These are phyloP conservation scores for Scalesia atractyloides DNA, from an alignment of 129 eudicot genomes.

Conservation along the genomic window DNA sequence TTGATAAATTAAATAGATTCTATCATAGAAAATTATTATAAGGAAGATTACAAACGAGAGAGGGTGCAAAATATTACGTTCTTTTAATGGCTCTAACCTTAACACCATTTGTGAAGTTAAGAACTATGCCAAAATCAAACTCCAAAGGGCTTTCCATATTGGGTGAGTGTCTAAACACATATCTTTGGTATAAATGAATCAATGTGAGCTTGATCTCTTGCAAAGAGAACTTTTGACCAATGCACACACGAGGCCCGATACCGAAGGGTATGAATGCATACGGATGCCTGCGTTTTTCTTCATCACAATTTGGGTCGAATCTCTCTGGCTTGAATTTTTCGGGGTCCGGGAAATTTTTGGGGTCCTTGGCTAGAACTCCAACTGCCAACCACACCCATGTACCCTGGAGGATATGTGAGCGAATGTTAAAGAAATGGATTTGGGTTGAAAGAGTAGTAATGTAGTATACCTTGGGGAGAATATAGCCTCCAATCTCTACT, in stretches of 20 bases:
- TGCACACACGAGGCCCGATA: slow-evolving; percentile 90
- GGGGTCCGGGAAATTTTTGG: slow-evolving; percentile 85
- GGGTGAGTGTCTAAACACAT: slow-evolving; percentile 71
- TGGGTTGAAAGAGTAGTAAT: not conserved
- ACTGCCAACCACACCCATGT: slow-evolving; percentile 98
- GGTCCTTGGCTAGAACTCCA: slow-evolving; percentile 95
- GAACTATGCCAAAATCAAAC: slow-evolving; percentile 79
- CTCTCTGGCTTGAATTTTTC: slow-evolving; percentile 91
- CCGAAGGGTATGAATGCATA: slow-evolving; percentile 96
- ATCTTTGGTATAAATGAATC: slow-evolving; percentile 76
- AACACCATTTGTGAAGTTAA: slow-evolving; percentile 83
- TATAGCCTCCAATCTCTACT: slow-evolving; percentile 85
- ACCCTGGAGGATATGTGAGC: slow-evolving; percentile 58
- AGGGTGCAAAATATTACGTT: slow-evolving; percentile 8
- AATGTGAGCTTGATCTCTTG: slow-evolving; percentile 86
- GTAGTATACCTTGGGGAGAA: slow-evolving; percentile 78
- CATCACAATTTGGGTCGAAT: slow-evolving; percentile 73
- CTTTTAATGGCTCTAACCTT: slow-evolving; percentile 81
- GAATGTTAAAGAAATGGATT: not conserved
- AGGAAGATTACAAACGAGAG: slow-evolving; percentile 6
- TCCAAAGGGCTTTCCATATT: slow-evolving; percentile 83
- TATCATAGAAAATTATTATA: not conserved
- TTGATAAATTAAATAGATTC: not conserved
- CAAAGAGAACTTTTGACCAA: slow-evolving; percentile 82
- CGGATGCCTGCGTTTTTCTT: slow-evolving; percentile 85